phyloP scores from a whole-genome alignment of 2,329 filamentous ascomycete species.

The Aspergillus pseudoviridinutans region DNA sequence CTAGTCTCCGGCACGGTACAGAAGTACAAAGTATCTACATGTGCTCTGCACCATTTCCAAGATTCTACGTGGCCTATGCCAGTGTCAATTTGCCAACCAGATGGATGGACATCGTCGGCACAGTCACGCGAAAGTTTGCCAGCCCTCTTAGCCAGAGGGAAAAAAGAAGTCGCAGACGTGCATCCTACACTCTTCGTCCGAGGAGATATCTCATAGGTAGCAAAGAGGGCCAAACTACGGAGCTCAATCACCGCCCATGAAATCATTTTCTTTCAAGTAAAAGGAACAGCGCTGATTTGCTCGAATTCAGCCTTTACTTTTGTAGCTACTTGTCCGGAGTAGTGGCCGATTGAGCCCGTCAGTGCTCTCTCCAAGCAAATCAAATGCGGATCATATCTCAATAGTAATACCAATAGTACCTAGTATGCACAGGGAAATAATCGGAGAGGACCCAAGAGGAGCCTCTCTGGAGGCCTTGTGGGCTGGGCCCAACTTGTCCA shows the following conservation, averaged over 20 bases:
- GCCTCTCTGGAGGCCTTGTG: not conserved
- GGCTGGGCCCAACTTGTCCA: not conserved
- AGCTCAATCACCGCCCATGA: slow-evolving; percentile 1
- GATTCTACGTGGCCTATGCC: not conserved
- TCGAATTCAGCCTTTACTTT: not conserved
- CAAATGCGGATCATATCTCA: not conserved
- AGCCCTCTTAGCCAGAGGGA: not conserved
- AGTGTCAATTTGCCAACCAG: slow-evolving; percentile 7
- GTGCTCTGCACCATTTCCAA: not conserved
- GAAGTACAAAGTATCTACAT: not conserved
- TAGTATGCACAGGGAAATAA: not conserved
- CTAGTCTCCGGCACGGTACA: not conserved
- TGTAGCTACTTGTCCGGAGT: not conserved
- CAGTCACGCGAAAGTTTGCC: slow-evolving; percentile 1
- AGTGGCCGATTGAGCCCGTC: not conserved
- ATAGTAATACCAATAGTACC: not conserved
- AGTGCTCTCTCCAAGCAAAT: not conserved
- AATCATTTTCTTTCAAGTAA: not conserved
- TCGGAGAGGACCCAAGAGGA: not conserved
- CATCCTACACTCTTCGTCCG: not conserved
- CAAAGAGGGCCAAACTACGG: not conserved
- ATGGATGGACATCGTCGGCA: slow-evolving; percentile 6
- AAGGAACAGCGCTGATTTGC: not conserved
- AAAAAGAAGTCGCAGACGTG: slow-evolving; percentile 7
- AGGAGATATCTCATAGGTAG: not conserved